Base-by-base conservation (phyloP, 108 stramenopile genomes). In the Pseudonitzschia multiseries region DNA sequence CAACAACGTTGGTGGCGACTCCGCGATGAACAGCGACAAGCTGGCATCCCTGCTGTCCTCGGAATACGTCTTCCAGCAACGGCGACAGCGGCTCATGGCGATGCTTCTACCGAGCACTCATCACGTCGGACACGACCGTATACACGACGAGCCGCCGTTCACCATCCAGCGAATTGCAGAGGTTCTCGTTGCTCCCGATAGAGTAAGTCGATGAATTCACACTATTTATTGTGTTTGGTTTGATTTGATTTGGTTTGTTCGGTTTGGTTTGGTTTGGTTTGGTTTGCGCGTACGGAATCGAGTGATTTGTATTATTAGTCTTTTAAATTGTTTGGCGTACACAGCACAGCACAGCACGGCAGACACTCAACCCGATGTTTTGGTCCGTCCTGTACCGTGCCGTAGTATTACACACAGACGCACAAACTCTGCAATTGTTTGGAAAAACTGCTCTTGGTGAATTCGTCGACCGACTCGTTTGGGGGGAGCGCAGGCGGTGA, bases 341-440 rank as follows among this genome's bases (percentile, higher is more conserved):
- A n/a, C n/a, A n/a, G n/a, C n/a, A n/a, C n/a, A n/a, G 33, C 36
- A 36, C 36, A 36, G 36, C n/a, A 36, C 6, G 6, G 28, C 69
- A 54, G 18, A 57, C 21, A 12, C 28, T 21, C 26, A n/a, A 10
- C 27, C 8, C 54, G 61, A 14, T 54, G 9, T 15, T 54, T 54
- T 54, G 22, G 4, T 41, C 29, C 61, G n/a, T 40, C 50, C 4
- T 36, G 2, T 41, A 77, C 29, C 61, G n/a, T 40, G 1, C 4
- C 6, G 2, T 41, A 77, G 74, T 87, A 84, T 64, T 87, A 87
- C 52, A 81, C 81, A 4, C 86, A 87, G 72, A 87, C 86, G 10
- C 86, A 87, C 63, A 87, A 87, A 69, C 71, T 87, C 21, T 87
- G 86, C 75, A 87, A 87, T 53, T 82, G 79, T 57, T 73, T 87